phyloP scores from a whole-genome alignment of 768 basidiomycete genomes.

The Favolaschia claudopus region DNA sequence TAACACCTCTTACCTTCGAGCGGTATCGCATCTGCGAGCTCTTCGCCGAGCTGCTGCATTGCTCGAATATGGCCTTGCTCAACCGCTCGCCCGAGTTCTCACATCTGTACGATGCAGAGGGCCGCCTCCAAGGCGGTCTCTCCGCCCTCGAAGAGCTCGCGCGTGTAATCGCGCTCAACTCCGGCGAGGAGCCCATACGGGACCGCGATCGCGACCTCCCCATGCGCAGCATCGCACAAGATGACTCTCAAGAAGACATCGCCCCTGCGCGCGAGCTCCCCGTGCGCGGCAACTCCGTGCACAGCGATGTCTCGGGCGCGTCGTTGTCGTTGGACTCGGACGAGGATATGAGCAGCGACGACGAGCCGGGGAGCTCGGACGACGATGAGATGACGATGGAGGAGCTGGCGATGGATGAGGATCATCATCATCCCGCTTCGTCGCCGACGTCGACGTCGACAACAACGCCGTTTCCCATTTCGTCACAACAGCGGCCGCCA shows the following conservation, averaged over 20 bases:
- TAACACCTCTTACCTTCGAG: slow-evolving; percentile 89
- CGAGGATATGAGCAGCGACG: slow-evolving; percentile 77
- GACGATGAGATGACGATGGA: slow-evolving; percentile 76
- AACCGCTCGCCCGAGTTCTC: slow-evolving; percentile 79
- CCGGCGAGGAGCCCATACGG: slow-evolving; percentile 60
- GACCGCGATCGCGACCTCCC: slow-evolving; percentile 54
- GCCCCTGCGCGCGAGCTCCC: slow-evolving; percentile 76
- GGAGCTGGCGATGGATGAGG: slow-evolving; percentile 81
- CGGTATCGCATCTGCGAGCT: slow-evolving; percentile 96
- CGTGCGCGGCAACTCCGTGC: slow-evolving; percentile 52
- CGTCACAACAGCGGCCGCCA: slow-evolving; percentile 39
- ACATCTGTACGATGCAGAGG: slow-evolving; percentile 80
- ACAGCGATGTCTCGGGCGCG: too few species aligned
- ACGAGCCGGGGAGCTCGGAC: slow-evolving; percentile 76
- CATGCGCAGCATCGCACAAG: slow-evolving; percentile 66
- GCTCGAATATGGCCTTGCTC: slow-evolving; percentile 96
- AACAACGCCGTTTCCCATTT: slow-evolving; percentile 39
- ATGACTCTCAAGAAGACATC: slow-evolving; percentile 64
- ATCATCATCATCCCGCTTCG: too few species aligned
- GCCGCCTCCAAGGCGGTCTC: slow-evolving; percentile 88
- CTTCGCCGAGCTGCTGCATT: slow-evolving; percentile 95
- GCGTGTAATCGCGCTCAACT: slow-evolving; percentile 76
- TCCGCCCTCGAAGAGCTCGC: slow-evolving; percentile 87
- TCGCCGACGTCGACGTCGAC: too few species aligned
- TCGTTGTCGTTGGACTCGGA: slow-evolving; percentile 71